Evolutionary conservation across 192 early-diverging fungal genomes (phyloP).

Genomic region (Lobulomyces angularis): DNA sequence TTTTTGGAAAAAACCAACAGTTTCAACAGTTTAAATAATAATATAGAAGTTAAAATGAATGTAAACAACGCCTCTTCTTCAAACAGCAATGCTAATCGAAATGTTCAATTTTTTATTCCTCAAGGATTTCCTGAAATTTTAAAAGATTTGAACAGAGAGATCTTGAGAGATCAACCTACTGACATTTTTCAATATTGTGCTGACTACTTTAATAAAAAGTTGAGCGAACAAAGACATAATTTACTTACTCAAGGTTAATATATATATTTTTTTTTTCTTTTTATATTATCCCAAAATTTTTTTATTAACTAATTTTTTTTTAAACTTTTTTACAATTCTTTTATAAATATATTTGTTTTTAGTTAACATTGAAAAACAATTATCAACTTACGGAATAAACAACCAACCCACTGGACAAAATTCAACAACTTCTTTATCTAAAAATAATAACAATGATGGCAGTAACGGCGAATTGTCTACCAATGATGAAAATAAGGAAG

Average conservation of each 20-base stretch:
- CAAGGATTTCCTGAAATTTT: slow-evolving; percentile 54
- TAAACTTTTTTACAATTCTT: neutral
- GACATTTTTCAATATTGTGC: slow-evolving; percentile 92
- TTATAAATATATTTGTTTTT: too few species aligned
- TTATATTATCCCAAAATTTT: neutral
- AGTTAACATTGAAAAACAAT: too few species aligned
- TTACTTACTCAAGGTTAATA: neutral
- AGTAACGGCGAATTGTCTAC: too few species aligned
- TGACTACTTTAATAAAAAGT: slow-evolving; percentile 74
- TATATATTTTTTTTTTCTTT: neutral
- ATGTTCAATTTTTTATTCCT: slow-evolving; percentile 16
- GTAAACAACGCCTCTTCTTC: too few species aligned
- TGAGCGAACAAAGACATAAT: slow-evolving; percentile 50
- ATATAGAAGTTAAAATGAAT: too few species aligned
- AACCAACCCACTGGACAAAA: too few species aligned
- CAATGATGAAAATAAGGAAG: slow-evolving; percentile 26
- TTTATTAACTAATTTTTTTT: neutral
- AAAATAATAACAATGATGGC: neutral
- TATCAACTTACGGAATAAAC: too few species aligned
- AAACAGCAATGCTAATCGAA: too few species aligned
- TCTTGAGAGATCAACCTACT: slow-evolving; percentile 62
- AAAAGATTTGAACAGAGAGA: slow-evolving; percentile 68
- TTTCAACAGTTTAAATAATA: too few species aligned
- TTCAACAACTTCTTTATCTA: too few species aligned
- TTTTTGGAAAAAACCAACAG: too few species aligned